Conservation (phyloP, 2,329 filamentous ascomycete species). For the Colletotrichum theobromicola region DNA sequence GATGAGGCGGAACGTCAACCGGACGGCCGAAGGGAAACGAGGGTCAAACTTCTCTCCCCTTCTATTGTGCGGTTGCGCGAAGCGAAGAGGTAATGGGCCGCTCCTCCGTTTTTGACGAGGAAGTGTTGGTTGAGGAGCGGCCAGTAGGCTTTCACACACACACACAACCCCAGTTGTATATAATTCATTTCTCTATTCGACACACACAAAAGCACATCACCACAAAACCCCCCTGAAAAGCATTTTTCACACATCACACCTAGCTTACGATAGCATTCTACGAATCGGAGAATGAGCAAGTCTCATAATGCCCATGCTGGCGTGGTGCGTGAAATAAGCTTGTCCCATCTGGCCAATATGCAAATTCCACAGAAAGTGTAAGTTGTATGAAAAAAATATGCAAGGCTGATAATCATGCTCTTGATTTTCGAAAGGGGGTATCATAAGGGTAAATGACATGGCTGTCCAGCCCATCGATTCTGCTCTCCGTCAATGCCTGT, state of each 20-base stretch:
- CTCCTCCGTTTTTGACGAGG: background rate
- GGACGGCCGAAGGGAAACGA: background rate
- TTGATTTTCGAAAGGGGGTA: constrained; percentile 30
- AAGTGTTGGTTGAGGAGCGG: background rate
- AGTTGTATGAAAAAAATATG: background rate
- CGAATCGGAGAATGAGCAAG: constrained; percentile 9
- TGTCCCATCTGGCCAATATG: background rate
- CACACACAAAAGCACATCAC: background rate
- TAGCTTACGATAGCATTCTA: background rate
- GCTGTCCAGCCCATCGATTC: background rate
- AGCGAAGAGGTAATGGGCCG: background rate
- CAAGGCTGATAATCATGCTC: background rate
- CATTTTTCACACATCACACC: background rate
- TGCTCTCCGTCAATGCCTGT: background rate
- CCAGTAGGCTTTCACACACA: background rate
- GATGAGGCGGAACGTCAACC: background rate
- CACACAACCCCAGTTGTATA: constrained; percentile 6
- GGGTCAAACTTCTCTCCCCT: background rate
- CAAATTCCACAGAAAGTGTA: background rate
- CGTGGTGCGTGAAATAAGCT: background rate
- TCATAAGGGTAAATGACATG: constrained; percentile 24
- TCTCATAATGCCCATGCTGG: constrained; percentile 9
- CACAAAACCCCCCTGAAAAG: background rate
- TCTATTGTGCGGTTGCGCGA: background rate
- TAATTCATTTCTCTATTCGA: constrained; percentile 12